These are phyloP conservation scores for Byssochlamys sp. DNA, from an alignment of 2,329 filamentous ascomycete species.

Conservation along the genomic window DNA sequence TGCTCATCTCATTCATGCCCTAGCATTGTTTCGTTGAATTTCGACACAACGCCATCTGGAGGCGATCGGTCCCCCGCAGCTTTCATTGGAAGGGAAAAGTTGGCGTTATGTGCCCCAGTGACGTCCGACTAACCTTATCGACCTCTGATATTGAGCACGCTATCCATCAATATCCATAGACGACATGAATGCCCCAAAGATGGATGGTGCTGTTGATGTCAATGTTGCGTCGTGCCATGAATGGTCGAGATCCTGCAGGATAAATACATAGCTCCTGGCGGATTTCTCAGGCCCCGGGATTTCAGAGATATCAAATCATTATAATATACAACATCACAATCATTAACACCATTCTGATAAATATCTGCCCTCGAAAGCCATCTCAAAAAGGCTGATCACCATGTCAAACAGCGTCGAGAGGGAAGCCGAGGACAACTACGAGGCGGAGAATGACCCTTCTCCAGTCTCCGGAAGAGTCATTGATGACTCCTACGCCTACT, in stretches of 20 bases:
- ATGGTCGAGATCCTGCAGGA: slow-evolving; percentile 2
- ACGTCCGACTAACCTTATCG: not conserved
- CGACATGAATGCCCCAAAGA: not conserved
- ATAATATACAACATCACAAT: not conserved
- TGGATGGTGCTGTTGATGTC: slow-evolving; percentile 5
- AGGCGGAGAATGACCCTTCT: slow-evolving; percentile 18
- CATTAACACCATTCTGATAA: not conserved
- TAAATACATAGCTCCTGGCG: not conserved
- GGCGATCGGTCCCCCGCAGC: not conserved
- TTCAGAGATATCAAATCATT: not conserved
- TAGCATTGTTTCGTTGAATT: not conserved
- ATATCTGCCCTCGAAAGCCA: not conserved
- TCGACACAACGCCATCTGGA: not conserved
- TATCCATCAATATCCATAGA: not conserved
- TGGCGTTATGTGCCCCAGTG: not conserved
- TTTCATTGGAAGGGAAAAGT: not conserved
- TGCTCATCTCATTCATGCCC: not conserved
- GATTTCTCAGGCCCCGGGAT: not conserved
- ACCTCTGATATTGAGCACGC: not conserved
- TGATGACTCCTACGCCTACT: slow-evolving; percentile 16
- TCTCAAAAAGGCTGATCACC: not conserved
- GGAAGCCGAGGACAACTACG: slow-evolving; percentile 20
- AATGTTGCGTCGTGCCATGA: slow-evolving; percentile 4
- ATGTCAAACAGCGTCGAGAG: slow-evolving; percentile 17
- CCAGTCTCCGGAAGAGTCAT: slow-evolving; percentile 11